These are phyloP conservation scores for Glycine latifolia DNA, from an alignment of 306 rosid genomes.

Conservation along the genomic window DNA sequence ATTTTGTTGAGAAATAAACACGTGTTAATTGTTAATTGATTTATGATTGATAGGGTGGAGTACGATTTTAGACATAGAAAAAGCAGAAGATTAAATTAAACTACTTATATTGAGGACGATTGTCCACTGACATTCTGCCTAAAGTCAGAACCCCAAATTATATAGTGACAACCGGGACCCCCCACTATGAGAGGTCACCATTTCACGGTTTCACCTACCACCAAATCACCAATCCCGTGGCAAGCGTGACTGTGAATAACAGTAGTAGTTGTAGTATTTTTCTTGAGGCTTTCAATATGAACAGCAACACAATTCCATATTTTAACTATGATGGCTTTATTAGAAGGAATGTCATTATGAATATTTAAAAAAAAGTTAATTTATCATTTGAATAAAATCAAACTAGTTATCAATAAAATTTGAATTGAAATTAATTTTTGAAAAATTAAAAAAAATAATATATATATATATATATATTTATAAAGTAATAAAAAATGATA, in stretches of 20 bases:
- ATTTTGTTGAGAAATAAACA: background rate
- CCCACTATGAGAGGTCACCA: constrained; percentile 2
- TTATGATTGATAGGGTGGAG: background rate
- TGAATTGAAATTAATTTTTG: background rate
- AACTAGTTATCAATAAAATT: background rate
- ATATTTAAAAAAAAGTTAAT: no score
- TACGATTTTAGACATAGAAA: background rate
- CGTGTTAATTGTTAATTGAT: background rate
- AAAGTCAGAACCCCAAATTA: background rate
- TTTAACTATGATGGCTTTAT: background rate
- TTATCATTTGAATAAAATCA: no score
- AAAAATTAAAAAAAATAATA: background rate
- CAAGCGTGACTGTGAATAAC: background rate
- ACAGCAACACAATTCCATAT: background rate
- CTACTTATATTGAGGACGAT: background rate
- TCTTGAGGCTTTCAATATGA: background rate
- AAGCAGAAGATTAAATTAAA: background rate
- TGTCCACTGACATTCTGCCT: background rate
- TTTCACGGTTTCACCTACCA: constrained; percentile 48
- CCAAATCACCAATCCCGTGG: background rate
- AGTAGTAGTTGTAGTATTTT: no score
- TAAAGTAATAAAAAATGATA: background rate
- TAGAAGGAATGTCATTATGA: background rate
- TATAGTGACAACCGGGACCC: background rate
- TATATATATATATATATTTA: no score